These are phyloP conservation scores for Bisporella sp. DNA, from an alignment of 2,329 filamentous ascomycete species.

Conservation along the genomic window DNA sequence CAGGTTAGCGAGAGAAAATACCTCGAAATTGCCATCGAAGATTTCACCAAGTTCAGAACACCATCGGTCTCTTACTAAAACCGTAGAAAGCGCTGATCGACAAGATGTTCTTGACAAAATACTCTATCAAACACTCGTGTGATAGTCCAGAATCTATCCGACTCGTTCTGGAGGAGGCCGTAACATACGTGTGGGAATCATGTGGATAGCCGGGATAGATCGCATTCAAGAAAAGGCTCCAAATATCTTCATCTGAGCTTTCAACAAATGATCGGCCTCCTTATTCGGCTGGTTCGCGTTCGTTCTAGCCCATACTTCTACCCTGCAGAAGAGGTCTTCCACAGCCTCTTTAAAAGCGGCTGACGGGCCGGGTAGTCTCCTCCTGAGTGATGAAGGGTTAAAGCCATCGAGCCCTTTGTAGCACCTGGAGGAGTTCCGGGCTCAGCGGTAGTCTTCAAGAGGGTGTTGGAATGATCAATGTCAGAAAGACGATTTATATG, in stretches of 20 bases:
- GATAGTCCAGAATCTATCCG: slow-evolving; percentile 30
- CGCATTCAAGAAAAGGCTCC: slow-evolving; percentile 13
- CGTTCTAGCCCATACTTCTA: slow-evolving; percentile 24
- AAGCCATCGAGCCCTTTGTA: not conserved
- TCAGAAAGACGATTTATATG: too few relatives aligned
- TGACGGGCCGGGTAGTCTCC: not conserved
- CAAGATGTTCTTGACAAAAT: slow-evolving; percentile 30
- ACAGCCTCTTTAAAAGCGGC: slow-evolving; percentile 12
- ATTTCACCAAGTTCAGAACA: slow-evolving; percentile 17
- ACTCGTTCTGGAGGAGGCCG: slow-evolving; percentile 28
- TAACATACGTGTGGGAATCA: slow-evolving; percentile 27
- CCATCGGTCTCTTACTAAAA: slow-evolving; percentile 23
- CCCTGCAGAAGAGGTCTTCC: slow-evolving; percentile 12
- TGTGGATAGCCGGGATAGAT: slow-evolving; percentile 19
- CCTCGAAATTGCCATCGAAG: slow-evolving; percentile 3
- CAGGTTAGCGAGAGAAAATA: not conserved
- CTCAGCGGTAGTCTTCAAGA: too few relatives aligned
- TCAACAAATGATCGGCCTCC: slow-evolving; percentile 15
- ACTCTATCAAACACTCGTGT: slow-evolving; percentile 32
- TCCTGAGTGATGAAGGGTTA: not conserved
- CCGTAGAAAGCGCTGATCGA: slow-evolving; percentile 28
- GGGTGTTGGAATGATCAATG: too few relatives aligned
- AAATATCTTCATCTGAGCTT: slow-evolving; percentile 23
- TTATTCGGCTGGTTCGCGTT: slow-evolving; percentile 18
- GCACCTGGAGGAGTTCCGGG: too few relatives aligned